Evolutionary conservation across 2,329 filamentous ascomycete species (phyloP).

Genomic region (Penicillium carneum): DNA sequence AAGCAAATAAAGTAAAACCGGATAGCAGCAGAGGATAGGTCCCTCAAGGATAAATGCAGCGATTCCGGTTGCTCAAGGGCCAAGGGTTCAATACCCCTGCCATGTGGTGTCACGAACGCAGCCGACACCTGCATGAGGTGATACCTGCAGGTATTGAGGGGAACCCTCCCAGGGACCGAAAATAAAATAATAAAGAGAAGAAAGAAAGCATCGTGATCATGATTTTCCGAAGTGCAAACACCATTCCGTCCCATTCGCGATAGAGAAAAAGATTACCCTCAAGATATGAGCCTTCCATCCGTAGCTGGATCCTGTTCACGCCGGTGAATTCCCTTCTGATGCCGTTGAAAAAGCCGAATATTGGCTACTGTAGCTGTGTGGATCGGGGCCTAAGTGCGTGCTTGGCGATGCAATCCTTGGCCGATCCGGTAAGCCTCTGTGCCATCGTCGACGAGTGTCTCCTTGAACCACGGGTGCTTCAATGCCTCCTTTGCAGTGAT

Average conservation of each 20-base stretch:
- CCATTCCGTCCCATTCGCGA: constrained; percentile 31
- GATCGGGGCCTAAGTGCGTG: constrained; percentile 26
- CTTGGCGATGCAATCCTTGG: constrained; percentile 49
- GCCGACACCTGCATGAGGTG: constrained; percentile 9
- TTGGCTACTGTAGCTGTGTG: constrained; percentile 11
- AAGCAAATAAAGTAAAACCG: constrained; percentile 30
- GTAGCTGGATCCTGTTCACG: constrained; percentile 31
- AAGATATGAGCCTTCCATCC: constrained; percentile 36
- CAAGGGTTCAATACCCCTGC: constrained; percentile 6
- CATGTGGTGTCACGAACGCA: constrained; percentile 18
- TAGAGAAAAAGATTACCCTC: constrained; percentile 32
- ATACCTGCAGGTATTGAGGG: constrained; percentile 12
- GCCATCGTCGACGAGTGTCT: constrained; percentile 69
- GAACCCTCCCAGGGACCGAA: constrained; percentile 12
- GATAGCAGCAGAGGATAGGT: background rate
- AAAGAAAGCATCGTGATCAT: constrained; percentile 35
- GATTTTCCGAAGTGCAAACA: constrained; percentile 35
- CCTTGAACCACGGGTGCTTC: constrained; percentile 72
- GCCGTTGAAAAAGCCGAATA: constrained; percentile 14
- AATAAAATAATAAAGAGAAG: constrained; percentile 24
- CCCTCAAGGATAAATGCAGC: constrained; percentile 13
- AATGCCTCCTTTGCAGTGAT: constrained; percentile 71
- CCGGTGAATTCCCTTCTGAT: constrained; percentile 21
- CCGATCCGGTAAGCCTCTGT: constrained; percentile 69
- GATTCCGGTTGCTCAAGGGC: constrained; percentile 4